These are phyloP conservation scores for Blastomyces silverae DNA, from an alignment of 2,329 filamentous ascomycete species.

Conservation along the genomic window DNA sequence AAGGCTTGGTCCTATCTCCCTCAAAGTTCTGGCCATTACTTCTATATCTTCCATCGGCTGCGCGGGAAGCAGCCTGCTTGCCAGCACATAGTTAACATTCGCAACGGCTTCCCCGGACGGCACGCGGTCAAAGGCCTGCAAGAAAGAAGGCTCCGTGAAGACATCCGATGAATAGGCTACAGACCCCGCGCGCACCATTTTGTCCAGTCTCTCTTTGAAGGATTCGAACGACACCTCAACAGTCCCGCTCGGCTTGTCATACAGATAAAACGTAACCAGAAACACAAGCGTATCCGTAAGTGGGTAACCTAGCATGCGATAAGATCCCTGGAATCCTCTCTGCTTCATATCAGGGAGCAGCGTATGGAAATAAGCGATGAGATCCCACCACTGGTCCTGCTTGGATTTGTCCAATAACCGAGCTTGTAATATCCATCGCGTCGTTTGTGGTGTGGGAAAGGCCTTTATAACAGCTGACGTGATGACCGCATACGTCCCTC, in stretches of 20 bases:
- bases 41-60: neutral
- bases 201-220: neutral
- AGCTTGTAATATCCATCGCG: neutral
- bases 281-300: neutral
- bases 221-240: neutral
- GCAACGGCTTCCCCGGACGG: neutral
- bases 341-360: neutral
- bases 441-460: neutral
- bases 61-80: neutral
- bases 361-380: neutral
- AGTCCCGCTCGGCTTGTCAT: neutral
- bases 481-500: constrained; percentile 50
- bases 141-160: neutral
- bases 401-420: neutral
- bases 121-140: neutral
- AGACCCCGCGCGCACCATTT: neutral
- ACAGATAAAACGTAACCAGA: neutral
- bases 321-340: neutral
- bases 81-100: neutral
- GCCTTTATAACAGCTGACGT: constrained; percentile 21
- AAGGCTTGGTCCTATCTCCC: neutral
- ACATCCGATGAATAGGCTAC: neutral
- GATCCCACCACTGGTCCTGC: neutral
- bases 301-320: neutral
- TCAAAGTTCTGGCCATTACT: neutral